Conservation (phyloP, 2,329 filamentous ascomycete species). For the Arthrobotrys sinensis region DNA sequence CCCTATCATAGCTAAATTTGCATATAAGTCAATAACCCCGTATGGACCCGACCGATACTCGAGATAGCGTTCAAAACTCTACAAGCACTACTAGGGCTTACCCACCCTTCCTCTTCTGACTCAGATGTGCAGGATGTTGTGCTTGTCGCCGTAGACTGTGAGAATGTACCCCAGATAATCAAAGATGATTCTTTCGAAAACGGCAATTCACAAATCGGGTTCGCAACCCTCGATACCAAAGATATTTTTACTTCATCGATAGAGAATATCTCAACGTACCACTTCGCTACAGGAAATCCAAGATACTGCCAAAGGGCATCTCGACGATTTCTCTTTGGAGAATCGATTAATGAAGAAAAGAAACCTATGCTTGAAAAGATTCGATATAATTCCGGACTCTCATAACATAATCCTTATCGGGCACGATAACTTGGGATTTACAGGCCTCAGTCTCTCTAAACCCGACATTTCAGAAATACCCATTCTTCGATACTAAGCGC, state of each 20-base stretch:
- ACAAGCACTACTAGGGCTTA: neutral
- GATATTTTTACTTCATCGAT: neutral
- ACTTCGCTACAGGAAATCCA: constrained; percentile 11
- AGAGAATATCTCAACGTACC: neutral
- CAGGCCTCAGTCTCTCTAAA: neutral
- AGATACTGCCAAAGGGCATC: neutral
- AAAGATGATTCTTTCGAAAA: neutral
- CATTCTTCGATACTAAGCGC: neutral
- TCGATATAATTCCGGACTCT: constrained; percentile 7
- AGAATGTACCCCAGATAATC: constrained; percentile 5
- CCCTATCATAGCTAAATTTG: too few relatives aligned
- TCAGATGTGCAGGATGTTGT: neutral
- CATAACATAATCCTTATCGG: constrained; percentile 33
- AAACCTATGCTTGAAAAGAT: neutral
- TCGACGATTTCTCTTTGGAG: constrained; percentile 10
- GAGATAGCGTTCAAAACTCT: neutral
- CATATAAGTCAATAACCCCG: too few relatives aligned
- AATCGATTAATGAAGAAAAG: neutral
- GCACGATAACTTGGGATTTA: constrained; percentile 7
- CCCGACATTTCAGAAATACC: neutral
- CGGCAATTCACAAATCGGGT: constrained; percentile 29
- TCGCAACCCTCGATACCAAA: constrained; percentile 35
- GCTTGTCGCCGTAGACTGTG: constrained; percentile 34
- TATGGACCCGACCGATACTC: too few relatives aligned
- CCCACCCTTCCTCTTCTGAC: neutral